Conservation (phyloP, 2,329 filamentous ascomycete species). For the Bertia moriformis region DNA sequence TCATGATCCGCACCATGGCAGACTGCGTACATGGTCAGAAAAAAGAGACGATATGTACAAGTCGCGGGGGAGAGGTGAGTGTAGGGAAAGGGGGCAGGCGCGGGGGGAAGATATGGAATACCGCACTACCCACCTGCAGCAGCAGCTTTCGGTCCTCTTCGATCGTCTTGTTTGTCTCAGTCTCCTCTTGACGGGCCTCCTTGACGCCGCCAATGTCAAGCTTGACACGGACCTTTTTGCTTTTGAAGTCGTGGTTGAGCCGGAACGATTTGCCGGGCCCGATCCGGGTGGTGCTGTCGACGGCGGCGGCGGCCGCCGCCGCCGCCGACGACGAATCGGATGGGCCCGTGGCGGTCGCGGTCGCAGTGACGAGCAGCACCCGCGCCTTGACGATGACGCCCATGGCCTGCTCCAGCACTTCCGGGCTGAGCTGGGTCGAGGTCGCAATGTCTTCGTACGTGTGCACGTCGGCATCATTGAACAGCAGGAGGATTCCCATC, state of each 20-base stretch:
- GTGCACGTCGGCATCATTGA: conserved; percentile 79
- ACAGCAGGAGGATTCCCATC: conserved; percentile 87
- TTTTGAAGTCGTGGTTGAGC: conserved; percentile 91
- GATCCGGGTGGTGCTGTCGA: too few relatives aligned
- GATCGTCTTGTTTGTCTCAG: conserved; percentile 97
- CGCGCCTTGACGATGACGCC: conserved; percentile 84
- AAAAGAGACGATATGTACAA: conserved; percentile 3
- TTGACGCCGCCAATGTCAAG: conserved; percentile 88
- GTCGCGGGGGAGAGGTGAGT: not conserved
- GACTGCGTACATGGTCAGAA: conserved; percentile 49
- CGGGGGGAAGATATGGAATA: too few relatives aligned
- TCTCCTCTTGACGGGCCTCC: conserved; percentile 88
- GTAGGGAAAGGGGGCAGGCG: too few relatives aligned
- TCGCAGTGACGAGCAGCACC: conserved; percentile 60
- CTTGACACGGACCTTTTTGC: conserved; percentile 95
- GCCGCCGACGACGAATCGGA: too few relatives aligned
- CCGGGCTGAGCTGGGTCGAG: conserved; percentile 64
- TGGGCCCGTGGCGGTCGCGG: too few relatives aligned
- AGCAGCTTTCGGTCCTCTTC: conserved; percentile 95
- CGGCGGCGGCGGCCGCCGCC: too few relatives aligned
- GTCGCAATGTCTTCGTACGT: conserved; percentile 77
- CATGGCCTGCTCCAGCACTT: conserved; percentile 75
- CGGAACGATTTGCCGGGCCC: conserved; percentile 66
- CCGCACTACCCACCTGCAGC: conserved; percentile 62
- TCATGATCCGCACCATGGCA: conserved; percentile 98